Evolutionary conservation across 208 protist genomes (phyloP).

Genomic region (Trypanosomatidae sp.): DNA sequence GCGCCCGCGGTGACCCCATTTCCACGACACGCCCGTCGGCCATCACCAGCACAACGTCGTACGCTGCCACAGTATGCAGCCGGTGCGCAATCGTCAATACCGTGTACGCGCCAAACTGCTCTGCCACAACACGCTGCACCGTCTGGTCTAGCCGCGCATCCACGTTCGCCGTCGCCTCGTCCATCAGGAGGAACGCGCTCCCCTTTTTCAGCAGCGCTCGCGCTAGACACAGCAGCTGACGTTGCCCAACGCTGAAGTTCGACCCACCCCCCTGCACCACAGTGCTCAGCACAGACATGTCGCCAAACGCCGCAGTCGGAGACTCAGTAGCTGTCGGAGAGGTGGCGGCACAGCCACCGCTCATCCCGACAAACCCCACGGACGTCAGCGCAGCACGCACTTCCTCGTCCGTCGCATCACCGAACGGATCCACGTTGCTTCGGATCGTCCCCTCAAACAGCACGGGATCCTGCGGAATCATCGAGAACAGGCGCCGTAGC

Average conservation of each 20-base stretch:
- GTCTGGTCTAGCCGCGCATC: slow-evolving; percentile 60
- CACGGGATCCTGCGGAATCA: slow-evolving; percentile 87
- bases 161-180: slow-evolving; percentile 84
- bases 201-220: slow-evolving; percentile 59
- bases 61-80: slow-evolving; percentile 74
- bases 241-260: slow-evolving; percentile 81
- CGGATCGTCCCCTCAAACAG: slow-evolving; percentile 80
- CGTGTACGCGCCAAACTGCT: slow-evolving; percentile 63
- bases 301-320: too few relatives aligned
- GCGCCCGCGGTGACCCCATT: slow-evolving; percentile 55
- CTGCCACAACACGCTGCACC: slow-evolving; percentile 61
- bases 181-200: slow-evolving; percentile 79
- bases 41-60: slow-evolving; percentile 83
- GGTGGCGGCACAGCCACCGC: slow-evolving; percentile 8
- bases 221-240: slow-evolving; percentile 75
- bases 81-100: slow-evolving; percentile 84
- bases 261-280: slow-evolving; percentile 29
- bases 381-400: slow-evolving; percentile 51
- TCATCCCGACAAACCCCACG: slow-evolving; percentile 40
- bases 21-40: slow-evolving; percentile 59
- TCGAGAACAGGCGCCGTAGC: slow-evolving; percentile 67
- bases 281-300: too few relatives aligned
- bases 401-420: slow-evolving; percentile 24
- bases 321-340: slow-evolving; percentile 13
- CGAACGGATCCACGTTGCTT: slow-evolving; percentile 78